These are phyloP conservation scores for Candida caryicola DNA, from an alignment of 805 yeast species.

Conservation along the genomic window DNA sequence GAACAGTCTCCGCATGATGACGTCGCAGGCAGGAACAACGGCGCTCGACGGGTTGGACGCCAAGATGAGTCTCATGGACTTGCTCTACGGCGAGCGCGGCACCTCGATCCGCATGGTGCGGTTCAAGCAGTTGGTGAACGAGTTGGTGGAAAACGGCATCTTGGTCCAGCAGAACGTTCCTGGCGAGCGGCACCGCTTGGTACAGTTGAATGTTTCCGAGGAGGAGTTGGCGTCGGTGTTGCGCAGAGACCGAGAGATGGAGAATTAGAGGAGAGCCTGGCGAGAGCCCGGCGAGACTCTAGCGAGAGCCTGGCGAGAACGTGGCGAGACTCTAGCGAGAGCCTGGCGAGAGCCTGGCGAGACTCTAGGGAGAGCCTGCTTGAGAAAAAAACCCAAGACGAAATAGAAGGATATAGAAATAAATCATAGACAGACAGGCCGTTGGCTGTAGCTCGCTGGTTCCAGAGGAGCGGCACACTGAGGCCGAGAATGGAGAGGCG, in stretches of 20 bases:
- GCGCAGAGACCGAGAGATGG: constrained; percentile 21
- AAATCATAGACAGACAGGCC: too few relatives aligned
- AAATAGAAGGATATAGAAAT: too few relatives aligned
- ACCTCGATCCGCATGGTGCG: constrained; percentile 60
- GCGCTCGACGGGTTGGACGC: constrained; percentile 16
- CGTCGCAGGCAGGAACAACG: constrained; percentile 21
- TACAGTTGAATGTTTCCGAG: constrained; percentile 66
- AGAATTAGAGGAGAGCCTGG: too few relatives aligned
- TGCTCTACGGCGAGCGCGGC: constrained; percentile 22
- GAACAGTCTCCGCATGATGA: constrained; percentile 45
- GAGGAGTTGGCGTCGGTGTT: constrained; percentile 66
- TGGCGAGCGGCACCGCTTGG: constrained; percentile 63
- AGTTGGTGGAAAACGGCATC: constrained; percentile 77
- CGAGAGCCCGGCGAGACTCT: too few relatives aligned
- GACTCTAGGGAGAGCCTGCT: too few relatives aligned
- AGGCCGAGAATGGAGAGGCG: too few relatives aligned
- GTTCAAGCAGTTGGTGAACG: constrained; percentile 58
- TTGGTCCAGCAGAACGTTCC: constrained; percentile 62
- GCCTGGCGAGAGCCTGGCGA: too few relatives aligned
- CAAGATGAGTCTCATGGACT: constrained; percentile 27
- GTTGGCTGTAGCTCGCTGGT: too few relatives aligned
- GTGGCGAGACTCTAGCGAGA: too few relatives aligned
- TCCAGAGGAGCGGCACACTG: too few relatives aligned
- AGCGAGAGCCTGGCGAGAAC: too few relatives aligned
- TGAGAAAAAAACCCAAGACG: too few relatives aligned